Percentiles rank a stretch among this genome's conserved stretches.
Evolutionary conservation across 1,139 yeast species (phyloP).

Genomic region (Suhomyces bolitotheri): DNA sequence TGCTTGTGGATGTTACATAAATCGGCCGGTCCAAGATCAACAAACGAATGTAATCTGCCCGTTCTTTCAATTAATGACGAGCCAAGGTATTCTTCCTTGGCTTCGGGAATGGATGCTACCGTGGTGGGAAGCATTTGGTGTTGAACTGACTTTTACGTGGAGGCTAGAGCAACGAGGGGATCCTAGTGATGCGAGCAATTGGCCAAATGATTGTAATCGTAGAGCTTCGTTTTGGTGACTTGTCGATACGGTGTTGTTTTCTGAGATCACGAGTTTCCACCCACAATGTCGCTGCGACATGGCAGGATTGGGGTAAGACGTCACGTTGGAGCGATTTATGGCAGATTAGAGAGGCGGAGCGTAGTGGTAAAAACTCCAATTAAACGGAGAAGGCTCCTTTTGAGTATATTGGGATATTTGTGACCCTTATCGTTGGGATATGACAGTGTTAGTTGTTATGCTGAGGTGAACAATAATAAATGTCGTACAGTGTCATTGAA

Average conservation of each 20-base stretch:
- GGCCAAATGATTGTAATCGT: not conserved
- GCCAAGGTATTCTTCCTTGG: slow-evolving; percentile 52
- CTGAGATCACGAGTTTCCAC: slow-evolving; percentile 8
- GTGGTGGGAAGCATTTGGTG: slow-evolving; percentile 42
- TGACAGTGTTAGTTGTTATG: too few relatives aligned
- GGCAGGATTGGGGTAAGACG: too few relatives aligned
- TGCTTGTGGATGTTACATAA: slow-evolving; percentile 68
- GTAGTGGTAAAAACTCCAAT: too few relatives aligned
- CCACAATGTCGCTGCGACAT: too few relatives aligned
- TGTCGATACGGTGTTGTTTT: slow-evolving; percentile 13
- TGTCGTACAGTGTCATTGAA: too few relatives aligned
- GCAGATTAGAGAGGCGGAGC: too few relatives aligned
- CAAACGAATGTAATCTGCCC: slow-evolving; percentile 45
- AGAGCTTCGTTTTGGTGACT: slow-evolving; percentile 1
- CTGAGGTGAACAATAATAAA: too few relatives aligned
- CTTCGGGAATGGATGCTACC: slow-evolving; percentile 51
- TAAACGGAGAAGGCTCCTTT: too few relatives aligned
- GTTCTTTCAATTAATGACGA: slow-evolving; percentile 55
- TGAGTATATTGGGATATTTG: too few relatives aligned
- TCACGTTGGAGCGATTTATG: too few relatives aligned
- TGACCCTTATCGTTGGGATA: too few relatives aligned
- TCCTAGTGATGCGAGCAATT: slow-evolving; percentile 2
- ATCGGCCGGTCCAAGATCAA: slow-evolving; percentile 86
- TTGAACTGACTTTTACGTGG: not conserved
- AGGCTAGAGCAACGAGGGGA: too few relatives aligned